Evolutionary conservation across 164 flowering plant genomes (phyloP).

Genomic region (Buxus sempervirens): DNA sequence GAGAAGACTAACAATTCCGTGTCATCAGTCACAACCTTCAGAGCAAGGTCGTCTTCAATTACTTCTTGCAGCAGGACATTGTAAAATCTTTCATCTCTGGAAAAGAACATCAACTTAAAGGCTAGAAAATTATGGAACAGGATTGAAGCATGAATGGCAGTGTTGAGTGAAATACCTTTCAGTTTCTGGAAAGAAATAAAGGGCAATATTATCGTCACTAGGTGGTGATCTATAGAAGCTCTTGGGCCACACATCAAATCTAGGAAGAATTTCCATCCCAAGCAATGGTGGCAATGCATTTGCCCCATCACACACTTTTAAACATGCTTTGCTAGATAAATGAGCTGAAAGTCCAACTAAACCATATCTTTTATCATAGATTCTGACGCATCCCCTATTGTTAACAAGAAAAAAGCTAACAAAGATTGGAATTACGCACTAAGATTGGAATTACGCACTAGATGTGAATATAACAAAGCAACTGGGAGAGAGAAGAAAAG

Average conservation of each 20-base stretch:
- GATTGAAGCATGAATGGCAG: neutral
- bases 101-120: neutral
- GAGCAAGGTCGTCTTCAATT: conserved; percentile 17
- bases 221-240: conserved; percentile 35
- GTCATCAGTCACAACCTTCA: conserved; percentile 19
- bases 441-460: neutral
- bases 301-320: conserved; percentile 34
- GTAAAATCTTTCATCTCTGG: conserved; percentile 19
- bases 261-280: conserved; percentile 25
- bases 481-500: neutral
- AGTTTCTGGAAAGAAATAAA: conserved; percentile 51
- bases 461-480: neutral
- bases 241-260: conserved; percentile 50
- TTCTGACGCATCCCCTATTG: conserved; percentile 41
- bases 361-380: conserved; percentile 15
- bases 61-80: conserved; percentile 19
- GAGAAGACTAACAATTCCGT: conserved; percentile 31
- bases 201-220: conserved; percentile 41
- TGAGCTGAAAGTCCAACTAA: conserved; percentile 32
- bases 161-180: conserved; percentile 28
- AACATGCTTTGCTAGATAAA: conserved; percentile 46
- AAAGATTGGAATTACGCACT: neutral
- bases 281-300: conserved; percentile 29
- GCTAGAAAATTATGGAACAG: neutral
- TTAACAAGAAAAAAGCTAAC: conserved; percentile 1